Percentiles rank a stretch among this genome's conserved stretches.
phyloP scores from a whole-genome alignment of 2,329 filamentous ascomycete genomes.

The Huntiella omanensis region DNA sequence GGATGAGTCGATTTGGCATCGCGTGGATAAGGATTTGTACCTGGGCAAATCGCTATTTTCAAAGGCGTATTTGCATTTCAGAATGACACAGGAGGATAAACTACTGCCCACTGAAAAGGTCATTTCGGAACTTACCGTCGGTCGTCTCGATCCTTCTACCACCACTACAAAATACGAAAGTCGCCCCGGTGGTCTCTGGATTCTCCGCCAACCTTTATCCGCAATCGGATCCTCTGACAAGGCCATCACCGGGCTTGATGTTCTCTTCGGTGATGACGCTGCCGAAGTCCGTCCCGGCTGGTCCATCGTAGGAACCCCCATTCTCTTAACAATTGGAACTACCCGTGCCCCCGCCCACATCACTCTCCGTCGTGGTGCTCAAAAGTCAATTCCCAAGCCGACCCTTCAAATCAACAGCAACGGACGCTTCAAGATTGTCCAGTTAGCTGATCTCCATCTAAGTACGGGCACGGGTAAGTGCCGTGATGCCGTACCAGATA shows the following conservation, averaged over 20 bases:
- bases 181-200: constrained; percentile 60
- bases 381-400: constrained; percentile 34
- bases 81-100: constrained; percentile 73
- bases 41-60: constrained; percentile 54
- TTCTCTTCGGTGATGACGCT: constrained; percentile 78
- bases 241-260: constrained; percentile 64
- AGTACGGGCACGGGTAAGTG: constrained; percentile 77
- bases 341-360: constrained; percentile 53
- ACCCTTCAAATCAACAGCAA: constrained; percentile 65
- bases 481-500: constrained; percentile 65
- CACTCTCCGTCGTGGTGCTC: constrained; percentile 51
- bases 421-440: constrained; percentile 93
- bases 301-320: constrained; percentile 54
- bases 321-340: constrained; percentile 48
- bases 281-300: constrained; percentile 78
- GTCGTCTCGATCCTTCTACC: constrained; percentile 46
- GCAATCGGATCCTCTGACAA: constrained; percentile 57
- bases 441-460: constrained; percentile 83
- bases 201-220: constrained; percentile 53
- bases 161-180: constrained; percentile 49
- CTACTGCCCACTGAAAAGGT: constrained; percentile 56
- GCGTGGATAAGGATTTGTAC: constrained; percentile 78
- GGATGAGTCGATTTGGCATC: constrained; percentile 54
- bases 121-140: constrained; percentile 59
- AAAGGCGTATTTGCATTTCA: constrained; percentile 64